Evolutionary conservation across 73 alveolate species (phyloP).

Genomic region (Uronychia setigera): DNA sequence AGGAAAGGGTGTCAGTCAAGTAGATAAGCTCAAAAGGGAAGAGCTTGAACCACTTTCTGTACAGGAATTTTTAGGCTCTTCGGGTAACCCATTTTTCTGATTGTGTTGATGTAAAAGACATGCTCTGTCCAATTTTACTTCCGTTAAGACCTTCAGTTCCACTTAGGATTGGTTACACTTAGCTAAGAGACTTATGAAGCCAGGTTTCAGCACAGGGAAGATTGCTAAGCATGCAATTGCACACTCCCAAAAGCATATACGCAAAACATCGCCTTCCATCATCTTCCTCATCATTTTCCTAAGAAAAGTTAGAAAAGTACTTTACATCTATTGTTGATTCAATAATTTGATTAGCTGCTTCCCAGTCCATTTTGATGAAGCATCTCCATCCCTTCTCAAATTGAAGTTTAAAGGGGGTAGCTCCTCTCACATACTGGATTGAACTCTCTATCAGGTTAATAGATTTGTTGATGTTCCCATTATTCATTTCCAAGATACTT

Average conservation of each 20-base stretch:
- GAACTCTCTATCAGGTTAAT: neutral
- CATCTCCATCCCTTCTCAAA: neutral
- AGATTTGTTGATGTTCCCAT: neutral
- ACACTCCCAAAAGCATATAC: constrained; percentile 5
- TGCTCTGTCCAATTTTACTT: neutral
- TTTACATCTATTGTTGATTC: neutral
- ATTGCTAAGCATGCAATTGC: constrained; percentile 28
- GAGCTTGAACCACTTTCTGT: constrained; percentile 25
- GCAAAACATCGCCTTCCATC: neutral
- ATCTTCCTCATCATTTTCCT: neutral
- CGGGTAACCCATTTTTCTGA: constrained; percentile 30
- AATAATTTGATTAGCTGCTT: neutral
- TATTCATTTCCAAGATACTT: neutral
- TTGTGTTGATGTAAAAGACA: neutral
- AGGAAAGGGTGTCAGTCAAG: constrained; percentile 23
- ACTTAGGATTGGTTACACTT: neutral
- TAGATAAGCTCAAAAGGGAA: constrained; percentile 37
- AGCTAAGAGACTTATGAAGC: constrained; percentile 1
- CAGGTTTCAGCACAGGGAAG: constrained; percentile 12
- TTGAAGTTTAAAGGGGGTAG: neutral
- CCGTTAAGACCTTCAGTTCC: no score
- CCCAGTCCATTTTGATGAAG: neutral
- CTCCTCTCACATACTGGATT: neutral
- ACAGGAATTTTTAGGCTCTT: constrained; percentile 17
- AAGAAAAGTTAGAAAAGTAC: neutral